Evolutionary conservation across 1,284 basidiomycete species (phyloP).

Genomic region (Termitomyces sp.): DNA sequence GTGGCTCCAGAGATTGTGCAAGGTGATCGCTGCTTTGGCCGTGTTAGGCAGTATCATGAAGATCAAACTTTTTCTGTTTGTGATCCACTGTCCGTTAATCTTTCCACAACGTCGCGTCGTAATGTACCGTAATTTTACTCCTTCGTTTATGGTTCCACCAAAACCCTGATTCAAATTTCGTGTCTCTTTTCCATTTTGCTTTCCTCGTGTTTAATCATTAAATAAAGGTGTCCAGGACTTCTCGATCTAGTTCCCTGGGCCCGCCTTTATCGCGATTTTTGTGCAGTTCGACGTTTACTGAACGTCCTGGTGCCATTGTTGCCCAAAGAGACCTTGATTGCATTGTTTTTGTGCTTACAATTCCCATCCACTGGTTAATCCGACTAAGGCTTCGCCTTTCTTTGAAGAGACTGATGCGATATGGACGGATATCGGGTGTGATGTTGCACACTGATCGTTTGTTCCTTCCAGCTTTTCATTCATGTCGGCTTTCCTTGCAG

Average conservation of each 20-base stretch:
- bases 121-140: slow-evolving; percentile 14
- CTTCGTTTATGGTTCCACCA: slow-evolving; percentile 13
- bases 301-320: not conserved
- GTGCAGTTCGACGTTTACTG: slow-evolving; percentile 15
- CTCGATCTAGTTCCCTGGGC: slow-evolving; percentile 18
- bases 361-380: slow-evolving; percentile 3
- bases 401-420: slow-evolving; percentile 17
- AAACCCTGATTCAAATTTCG: slow-evolving; percentile 12
- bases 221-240: slow-evolving; percentile 8
- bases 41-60: slow-evolving; percentile 29
- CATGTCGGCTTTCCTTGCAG: slow-evolving; percentile 12
- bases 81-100: slow-evolving; percentile 18
- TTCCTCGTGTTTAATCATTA: slow-evolving; percentile 9
- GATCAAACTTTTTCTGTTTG: slow-evolving; percentile 11
- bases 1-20: slow-evolving; percentile 14
- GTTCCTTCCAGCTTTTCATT: slow-evolving; percentile 10
- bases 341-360: not conserved
- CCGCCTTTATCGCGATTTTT: slow-evolving; percentile 28
- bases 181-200: slow-evolving; percentile 15
- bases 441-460: slow-evolving; percentile 4
- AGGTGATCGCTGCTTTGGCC: slow-evolving; percentile 30
- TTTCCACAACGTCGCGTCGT: slow-evolving; percentile 14
- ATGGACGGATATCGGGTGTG: slow-evolving; percentile 14
- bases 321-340: slow-evolving; percentile 3
- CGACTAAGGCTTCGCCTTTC: not conserved